Evolutionary conservation across 2,329 filamentous ascomycete species (phyloP), one percentile per base, ranked within the genome.

Genomic region (Torrubiella hemipterigena): DNA sequence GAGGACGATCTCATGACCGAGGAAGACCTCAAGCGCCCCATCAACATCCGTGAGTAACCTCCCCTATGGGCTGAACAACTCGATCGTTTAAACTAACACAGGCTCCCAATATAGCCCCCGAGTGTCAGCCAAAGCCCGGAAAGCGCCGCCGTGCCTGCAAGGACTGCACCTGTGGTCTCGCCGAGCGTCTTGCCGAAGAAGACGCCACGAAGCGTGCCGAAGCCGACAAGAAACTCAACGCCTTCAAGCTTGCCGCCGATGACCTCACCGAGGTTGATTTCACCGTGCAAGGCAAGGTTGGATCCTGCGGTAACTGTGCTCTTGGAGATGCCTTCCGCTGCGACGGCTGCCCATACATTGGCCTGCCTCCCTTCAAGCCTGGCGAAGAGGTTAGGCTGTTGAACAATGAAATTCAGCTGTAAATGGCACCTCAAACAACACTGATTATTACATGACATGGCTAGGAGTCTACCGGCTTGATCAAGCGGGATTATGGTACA

Each of bases 81-180:
- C 7, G 27, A 10, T 27, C 31, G 12, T 9, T 23, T 38, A 31
- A 25, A 20, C 44, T 51, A 45, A 58, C 49, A 37, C 43, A 36
- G 21, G 17, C 13, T 22, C 8, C 11, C 6, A 6, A 23, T 15
- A 35, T 39, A 73, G 87, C 91, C 31, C 72, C 79, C 17, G 84
- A 93, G 52, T 98, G 91, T 56, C 75, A 78, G 36, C 87, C 89
- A 29, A 84, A 91, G 59, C 69, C 78, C 27, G 85, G 83, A 36
- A 93, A 93, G 64, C 78, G 89, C 44, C 80, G 89, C 33, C 78
- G 87, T 39, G 86, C 91, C 35, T 98, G 91, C 68, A 96, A 98
- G 61, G 91, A 98, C 63, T 98, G 91, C 65, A 89, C 83, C 7
- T 98, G 91, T 51, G 91, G 91, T 30, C 74, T 98, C 17, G 85